Evolutionary conservation across 1,139 yeast species (phyloP).

Genomic region (Suhomyces chickasaworum): DNA sequence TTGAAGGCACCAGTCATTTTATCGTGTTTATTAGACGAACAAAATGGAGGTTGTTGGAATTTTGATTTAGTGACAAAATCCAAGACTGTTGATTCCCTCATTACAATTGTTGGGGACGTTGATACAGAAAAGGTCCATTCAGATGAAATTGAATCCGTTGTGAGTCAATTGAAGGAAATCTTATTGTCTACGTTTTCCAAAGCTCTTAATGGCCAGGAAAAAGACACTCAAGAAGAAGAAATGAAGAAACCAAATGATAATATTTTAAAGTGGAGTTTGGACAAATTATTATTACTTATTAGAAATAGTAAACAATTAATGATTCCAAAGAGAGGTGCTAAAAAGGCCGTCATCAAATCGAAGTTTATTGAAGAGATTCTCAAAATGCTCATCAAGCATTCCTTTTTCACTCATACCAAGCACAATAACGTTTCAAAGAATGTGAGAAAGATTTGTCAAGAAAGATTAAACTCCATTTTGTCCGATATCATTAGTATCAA

Average conservation of each 20-base stretch:
- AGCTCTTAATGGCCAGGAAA: constrained; percentile 22
- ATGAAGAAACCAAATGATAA: constrained; percentile 41
- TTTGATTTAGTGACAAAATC: constrained; percentile 81
- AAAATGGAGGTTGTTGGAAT: constrained; percentile 62
- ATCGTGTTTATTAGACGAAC: constrained; percentile 49
- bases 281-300: constrained; percentile 60
- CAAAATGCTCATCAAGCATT: constrained; percentile 50
- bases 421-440: constrained; percentile 28
- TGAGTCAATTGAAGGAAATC: constrained; percentile 25
- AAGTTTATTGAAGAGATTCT: constrained; percentile 53
- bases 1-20: constrained; percentile 52
- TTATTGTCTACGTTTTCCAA: constrained; percentile 27
- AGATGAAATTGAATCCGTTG: constrained; percentile 19
- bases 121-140: constrained; percentile 17
- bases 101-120: constrained; percentile 33
- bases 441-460: constrained; percentile 49
- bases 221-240: constrained; percentile 15
- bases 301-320: constrained; percentile 46
- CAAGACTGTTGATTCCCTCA: constrained; percentile 60
- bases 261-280: constrained; percentile 66
- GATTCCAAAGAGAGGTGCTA: constrained; percentile 8
- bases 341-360: constrained; percentile 19
- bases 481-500: constrained; percentile 55
- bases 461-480: constrained; percentile 65
- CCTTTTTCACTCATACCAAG: constrained; percentile 50